Conservation (phyloP, 225 moss, liverwort and hornwort species). For the Physcomitrellopsis africana region DNA sequence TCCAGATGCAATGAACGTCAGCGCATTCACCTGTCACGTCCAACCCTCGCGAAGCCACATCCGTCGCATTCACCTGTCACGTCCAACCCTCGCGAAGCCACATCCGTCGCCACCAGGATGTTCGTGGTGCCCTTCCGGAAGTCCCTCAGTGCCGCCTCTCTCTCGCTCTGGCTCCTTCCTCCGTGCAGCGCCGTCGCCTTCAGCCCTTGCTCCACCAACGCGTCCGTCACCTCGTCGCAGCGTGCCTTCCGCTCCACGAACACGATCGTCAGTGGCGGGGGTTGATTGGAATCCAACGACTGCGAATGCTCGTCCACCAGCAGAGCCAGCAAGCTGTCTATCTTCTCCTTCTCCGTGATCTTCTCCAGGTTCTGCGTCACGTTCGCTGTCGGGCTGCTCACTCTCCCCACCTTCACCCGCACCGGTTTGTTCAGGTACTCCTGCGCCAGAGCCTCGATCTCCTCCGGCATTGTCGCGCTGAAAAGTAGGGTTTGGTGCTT, state of each 20-base stretch:
- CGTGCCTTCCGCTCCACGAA: constrained; percentile 99
- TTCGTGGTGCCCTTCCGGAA: constrained; percentile 88
- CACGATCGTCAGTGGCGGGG: constrained; percentile 83
- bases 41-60: constrained; percentile 97
- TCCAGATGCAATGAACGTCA: too few species aligned
- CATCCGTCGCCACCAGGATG: constrained; percentile 96
- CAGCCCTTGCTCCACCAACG: constrained; percentile 91
- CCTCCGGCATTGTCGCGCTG: constrained; percentile 99
- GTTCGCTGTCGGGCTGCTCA: constrained; percentile 96
- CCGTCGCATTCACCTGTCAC: constrained; percentile 92
- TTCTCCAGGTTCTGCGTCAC: constrained; percentile 91
- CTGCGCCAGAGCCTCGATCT: constrained; percentile 94
- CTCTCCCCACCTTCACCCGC: constrained; percentile 94
- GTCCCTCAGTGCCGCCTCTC: constrained; percentile 92
- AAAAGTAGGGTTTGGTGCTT: constrained; percentile 97
- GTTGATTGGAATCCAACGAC: constrained; percentile 74
- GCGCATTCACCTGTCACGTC: constrained; percentile 77
- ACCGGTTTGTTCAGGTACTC: constrained; percentile 84
- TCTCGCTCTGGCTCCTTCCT: constrained; percentile 90
- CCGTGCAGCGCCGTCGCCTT: constrained; percentile 96
- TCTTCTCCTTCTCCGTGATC: constrained; percentile 92
- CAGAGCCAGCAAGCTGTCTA: constrained; percentile 79
- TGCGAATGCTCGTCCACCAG: constrained; percentile 91
- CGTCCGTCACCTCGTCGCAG: constrained; percentile 94
- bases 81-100: constrained; percentile 97